Percentiles rank a stretch among this genome's conserved stretches.
These are phyloP conservation scores for Candida anglica DNA, from an alignment of 805 yeast species.

Conservation along the genomic window DNA sequence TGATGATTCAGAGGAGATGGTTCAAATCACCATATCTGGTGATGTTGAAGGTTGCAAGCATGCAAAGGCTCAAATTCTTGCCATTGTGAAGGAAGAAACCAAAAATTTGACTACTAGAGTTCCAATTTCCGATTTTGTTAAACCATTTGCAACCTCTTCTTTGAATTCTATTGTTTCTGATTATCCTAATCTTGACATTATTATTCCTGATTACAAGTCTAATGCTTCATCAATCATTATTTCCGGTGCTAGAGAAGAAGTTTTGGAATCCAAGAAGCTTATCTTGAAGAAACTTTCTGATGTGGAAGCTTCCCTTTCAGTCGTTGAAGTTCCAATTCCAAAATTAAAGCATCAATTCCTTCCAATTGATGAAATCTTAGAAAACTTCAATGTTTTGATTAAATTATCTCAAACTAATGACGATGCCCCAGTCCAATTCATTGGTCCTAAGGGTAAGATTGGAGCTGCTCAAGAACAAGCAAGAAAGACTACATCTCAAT, in stretches of 20 bases:
- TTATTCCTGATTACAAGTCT: conserved; percentile 36
- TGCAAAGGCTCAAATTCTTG: conserved; percentile 67
- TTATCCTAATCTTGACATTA: conserved; percentile 25
- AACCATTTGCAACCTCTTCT: conserved; percentile 41
- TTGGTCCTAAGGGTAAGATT: conserved; percentile 58
- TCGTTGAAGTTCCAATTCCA: conserved; percentile 64
- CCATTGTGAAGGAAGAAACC: conserved; percentile 73
- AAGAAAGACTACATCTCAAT: conserved; percentile 54
- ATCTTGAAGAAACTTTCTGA: conserved; percentile 44
- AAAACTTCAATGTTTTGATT: conserved; percentile 54
- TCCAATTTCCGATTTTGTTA: conserved; percentile 37
- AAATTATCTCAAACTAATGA: conserved; percentile 47
- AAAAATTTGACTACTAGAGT: conserved; percentile 51
- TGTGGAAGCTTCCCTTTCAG: conserved; percentile 42
- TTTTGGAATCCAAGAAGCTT: conserved; percentile 49
- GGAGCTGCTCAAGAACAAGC: conserved; percentile 61
- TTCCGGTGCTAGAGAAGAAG: conserved; percentile 70
- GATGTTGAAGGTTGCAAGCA: conserved; percentile 76
- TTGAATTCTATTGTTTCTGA: conserved; percentile 20
- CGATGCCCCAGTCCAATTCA: conserved; percentile 62
- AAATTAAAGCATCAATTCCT: conserved; percentile 65
- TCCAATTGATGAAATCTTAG: conserved; percentile 49
- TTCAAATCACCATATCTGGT: conserved; percentile 70
- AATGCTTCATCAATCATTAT: conserved; percentile 40
- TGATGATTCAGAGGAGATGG: conserved; percentile 59